Base-by-base conservation (phyloP, 257 asterid species). In the Capsicum rhomboideum region DNA sequence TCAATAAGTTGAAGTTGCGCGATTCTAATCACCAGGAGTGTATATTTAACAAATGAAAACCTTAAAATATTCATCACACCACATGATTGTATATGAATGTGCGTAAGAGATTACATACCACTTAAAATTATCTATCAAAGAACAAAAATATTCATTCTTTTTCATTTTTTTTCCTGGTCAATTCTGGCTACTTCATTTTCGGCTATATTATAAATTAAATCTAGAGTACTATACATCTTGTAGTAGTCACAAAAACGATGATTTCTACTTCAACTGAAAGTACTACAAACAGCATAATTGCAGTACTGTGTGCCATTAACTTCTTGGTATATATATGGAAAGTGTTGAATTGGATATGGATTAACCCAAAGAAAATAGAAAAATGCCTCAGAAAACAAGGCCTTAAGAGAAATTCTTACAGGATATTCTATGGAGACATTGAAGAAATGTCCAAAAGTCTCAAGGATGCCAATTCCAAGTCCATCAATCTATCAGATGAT, bases 331-430 rank as follows among this genome's bases (percentile, higher is more conserved):
- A 34, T 11, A 11, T 54, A 16, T 86, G 89, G 89, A 86, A 54
- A 84, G 1, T 89, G 16, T 53, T 90, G 86, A 85, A 86, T 8
- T 87, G 89, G 91, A 83, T 16, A 8, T 89, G 90, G 92, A 7
- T 90, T 26, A 79, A 55, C 77, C 92, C 93, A 16, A 83, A 83
- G 63, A 82, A 82, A 79, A 4, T 82, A 50, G 92, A 40, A 40
- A 85, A 82, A 52, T 55, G 78, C 58, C 89, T 90, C 40, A 86
- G 90, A 75, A 29, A 84, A 44, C 86, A 85, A 26, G 91, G 92
- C 10, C 82, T 89, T 50, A 83, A 9, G 6, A 91, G 91, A 11
- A 86, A 83, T 59, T 28, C 87, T 34, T 34, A 34, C 40, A 34
- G 4, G 40, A 34, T 34, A 34, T 5, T 34, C 40, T 34, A 1